Evolutionary conservation across 495 filamentous ascomycete species (phyloP), one percentile per base, ranked within the genome.

Genomic region (Penicillium dipodomyicola): DNA sequence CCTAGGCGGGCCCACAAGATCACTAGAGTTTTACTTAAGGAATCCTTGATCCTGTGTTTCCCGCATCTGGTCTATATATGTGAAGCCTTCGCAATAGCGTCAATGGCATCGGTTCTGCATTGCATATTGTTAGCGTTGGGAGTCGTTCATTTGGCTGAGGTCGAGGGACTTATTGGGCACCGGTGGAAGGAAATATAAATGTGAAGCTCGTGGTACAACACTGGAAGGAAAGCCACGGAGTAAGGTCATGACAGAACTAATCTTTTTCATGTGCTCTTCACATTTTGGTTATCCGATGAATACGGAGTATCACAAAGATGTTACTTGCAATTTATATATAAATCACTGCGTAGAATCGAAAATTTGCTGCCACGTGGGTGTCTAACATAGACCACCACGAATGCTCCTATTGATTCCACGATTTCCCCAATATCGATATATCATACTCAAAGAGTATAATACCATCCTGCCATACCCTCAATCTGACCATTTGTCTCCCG

Each of bases 111-210:
- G 53, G 49, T 22, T 44, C 30, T 11, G 23, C 45, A 20, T 14
- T 56, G 35, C 11, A 56, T 30, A 49, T 49, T 49, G 45, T 49
- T 23, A 25, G 20, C 7, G 11, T 20, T 20, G 17, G 4, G 4
- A 10, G 54, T 20, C 43, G 54, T 5, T 25, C 54, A 11, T 8
- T 49, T 41, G 8, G 12, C 42, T 8, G 45, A 56, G 11, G n/a
- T 56, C 2, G 54, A 33, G 10, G 45, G 12, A 7, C 32, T 56
- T 11, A 23, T 56, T 41, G 35, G 44, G 14, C 45, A 49, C 49
- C 11, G 25, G 5, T 56, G 45, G 44, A 27, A 35, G 23, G 54
- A 49, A 9, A 20, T 20, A 5, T 48, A 32, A 3, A 12, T 48
- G 10, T 10, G 29, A 32, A 30, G 15, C 5, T 48, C 5, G 29